Base-by-base conservation (phyloP, 495 filamentous ascomycete species). In the Aspergillus sclerotioniger region DNA sequence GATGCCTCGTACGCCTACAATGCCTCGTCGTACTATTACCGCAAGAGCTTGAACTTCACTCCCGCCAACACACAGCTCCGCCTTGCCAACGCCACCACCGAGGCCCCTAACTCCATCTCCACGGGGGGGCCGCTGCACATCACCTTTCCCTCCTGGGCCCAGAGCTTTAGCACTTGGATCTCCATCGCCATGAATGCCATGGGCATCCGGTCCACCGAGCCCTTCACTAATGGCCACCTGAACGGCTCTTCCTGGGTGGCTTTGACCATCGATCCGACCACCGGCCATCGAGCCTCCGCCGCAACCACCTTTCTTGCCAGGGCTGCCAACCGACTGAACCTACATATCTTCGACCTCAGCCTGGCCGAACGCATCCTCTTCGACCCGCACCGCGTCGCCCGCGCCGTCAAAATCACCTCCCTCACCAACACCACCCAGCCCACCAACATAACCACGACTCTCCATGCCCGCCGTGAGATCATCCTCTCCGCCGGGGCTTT, bases 401-500 rank as follows among this genome's bases (percentile, higher is more conserved):
- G 62, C 0, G 71, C 67, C 8, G 74, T 77, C 2, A 44, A 44
- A 6, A 72, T 74, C n/a, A 46, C 25, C 5, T 5, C 2, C 25
- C 25, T 56, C 67, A 46, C 49, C 0, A 39, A 19, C 10, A 44
- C 25, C 25, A 44, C 62, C 31, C 56, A 7, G 25, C 35, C 4
- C 79, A 74, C 61, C 25, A 25, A 25, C 25, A 25, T 5, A 2
- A 25, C 25, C 25, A 25, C 25, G 25, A 68, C 56, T 0, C 39
- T 84, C 2, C 43, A 58, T 0, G 74, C 66, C 16, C 71, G 57
- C 12, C 76, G 75, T 31, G 80, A 82, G 47, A 67, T 82, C 15
- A 77, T 83, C 5, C 20, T 82, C 6, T 74, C 73, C 2, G 77
- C 72, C 16, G 80, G 80, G 8, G 69, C 67, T 5, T 69, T 82